Conservation (phyloP, 768 basidiomycete genomes). For the Chalciporus pseudorubinellus region DNA sequence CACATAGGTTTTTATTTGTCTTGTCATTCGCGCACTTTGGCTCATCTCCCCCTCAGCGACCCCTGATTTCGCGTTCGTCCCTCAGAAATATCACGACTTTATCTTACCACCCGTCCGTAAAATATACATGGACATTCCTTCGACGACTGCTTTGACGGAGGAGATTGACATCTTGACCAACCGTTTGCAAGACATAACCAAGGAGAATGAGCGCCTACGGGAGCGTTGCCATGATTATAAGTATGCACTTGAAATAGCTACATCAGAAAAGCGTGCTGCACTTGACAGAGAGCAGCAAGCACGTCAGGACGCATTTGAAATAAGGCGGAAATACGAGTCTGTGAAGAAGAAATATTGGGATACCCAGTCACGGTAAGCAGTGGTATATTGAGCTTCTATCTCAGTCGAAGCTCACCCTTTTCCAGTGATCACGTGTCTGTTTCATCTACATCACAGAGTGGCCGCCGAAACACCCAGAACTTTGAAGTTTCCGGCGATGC, state of each 20-base stretch:
- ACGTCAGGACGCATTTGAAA: slow-evolving; percentile 38
- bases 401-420: background rate
- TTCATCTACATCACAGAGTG: slow-evolving; percentile 1
- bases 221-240: slow-evolving; percentile 42
- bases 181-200: slow-evolving; percentile 37
- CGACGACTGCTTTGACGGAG: slow-evolving; percentile 20
- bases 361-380: slow-evolving; percentile 13
- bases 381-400: background rate
- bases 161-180: slow-evolving; percentile 38
- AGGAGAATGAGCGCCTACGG: slow-evolving; percentile 44
- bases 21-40: no score
- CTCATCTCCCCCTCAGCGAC: slow-evolving; percentile 35
- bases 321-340: slow-evolving; percentile 34
- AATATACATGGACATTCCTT: slow-evolving; percentile 48
- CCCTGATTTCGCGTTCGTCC: slow-evolving; percentile 49
- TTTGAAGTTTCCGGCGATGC: slow-evolving; percentile 10
- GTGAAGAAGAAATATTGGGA: slow-evolving; percentile 29
- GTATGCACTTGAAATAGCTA: slow-evolving; percentile 32
- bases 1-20: slow-evolving; percentile 45
- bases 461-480: slow-evolving; percentile 9
- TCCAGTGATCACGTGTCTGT: slow-evolving; percentile 7
- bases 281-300: slow-evolving; percentile 34
- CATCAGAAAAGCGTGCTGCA: slow-evolving; percentile 29
- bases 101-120: slow-evolving; percentile 56
- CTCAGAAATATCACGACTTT: slow-evolving; percentile 57